Percentiles rank a stretch among this genome's conserved stretches.
These are phyloP conservation scores for Suillus paluster DNA, from an alignment of 768 basidiomycete genomes.

Conservation along the genomic window DNA sequence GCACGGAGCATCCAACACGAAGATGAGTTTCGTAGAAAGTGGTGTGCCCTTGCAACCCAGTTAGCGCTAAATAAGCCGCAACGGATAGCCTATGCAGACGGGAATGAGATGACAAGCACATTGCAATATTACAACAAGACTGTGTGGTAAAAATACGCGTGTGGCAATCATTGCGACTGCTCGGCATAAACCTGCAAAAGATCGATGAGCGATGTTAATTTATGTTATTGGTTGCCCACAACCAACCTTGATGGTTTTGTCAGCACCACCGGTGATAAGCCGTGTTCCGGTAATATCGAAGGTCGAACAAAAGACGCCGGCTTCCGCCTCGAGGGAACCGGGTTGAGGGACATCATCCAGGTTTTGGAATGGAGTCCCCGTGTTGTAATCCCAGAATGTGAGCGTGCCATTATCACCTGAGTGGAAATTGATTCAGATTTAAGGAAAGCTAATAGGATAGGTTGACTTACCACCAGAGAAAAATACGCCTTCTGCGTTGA, in stretches of 20 bases:
- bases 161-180: constrained; percentile 52
- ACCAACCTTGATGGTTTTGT: constrained; percentile 96
- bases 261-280: constrained; percentile 94
- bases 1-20: background rate
- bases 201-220: constrained; percentile 5
- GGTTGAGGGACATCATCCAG: constrained; percentile 94
- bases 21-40: background rate
- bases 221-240: constrained; percentile 7
- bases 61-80: background rate
- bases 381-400: constrained; percentile 93
- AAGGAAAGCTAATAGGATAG: background rate
- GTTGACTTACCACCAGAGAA: constrained; percentile 85
- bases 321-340: constrained; percentile 97
- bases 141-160: background rate
- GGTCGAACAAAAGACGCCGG: constrained; percentile 95
- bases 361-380: constrained; percentile 94
- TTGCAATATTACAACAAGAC: background rate
- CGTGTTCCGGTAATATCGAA: constrained; percentile 96
- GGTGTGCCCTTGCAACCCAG: background rate
- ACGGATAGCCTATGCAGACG: background rate
- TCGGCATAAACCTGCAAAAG: constrained; percentile 66
- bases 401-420: constrained; percentile 90
- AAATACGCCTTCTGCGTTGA: constrained; percentile 95
- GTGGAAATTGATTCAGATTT: constrained; percentile 5
- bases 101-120: background rate